A percentile compares a stretch with the other conserved stretches of the same genome.
Conservation (phyloP, 495 filamentous ascomycete genomes). For the Cryomyces minteri region DNA sequence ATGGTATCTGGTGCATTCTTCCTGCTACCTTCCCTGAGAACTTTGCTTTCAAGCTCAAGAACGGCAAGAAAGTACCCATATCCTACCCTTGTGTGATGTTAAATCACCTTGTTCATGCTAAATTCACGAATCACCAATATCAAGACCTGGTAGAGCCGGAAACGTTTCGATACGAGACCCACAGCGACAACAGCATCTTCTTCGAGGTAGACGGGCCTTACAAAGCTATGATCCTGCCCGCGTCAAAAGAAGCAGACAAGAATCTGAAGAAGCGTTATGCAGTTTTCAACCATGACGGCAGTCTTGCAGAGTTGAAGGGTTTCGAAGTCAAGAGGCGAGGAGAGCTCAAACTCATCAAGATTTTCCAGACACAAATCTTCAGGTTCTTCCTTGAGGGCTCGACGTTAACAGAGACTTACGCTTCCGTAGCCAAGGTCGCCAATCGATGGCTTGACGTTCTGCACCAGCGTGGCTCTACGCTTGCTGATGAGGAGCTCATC, state of each 20-base stretch:
- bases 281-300: conserved; percentile 97
- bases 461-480: conserved; percentile 62
- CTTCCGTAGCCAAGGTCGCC: conserved; percentile 82
- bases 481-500: conserved; percentile 93
- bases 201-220: conserved; percentile 99
- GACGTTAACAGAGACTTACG: conserved; percentile 77
- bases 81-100: conserved; percentile 99
- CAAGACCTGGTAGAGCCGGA: conserved; percentile 65
- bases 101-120: conserved; percentile 89
- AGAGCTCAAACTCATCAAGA: conserved; percentile 98
- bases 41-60: conserved; percentile 81
- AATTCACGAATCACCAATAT: conserved; percentile 96
- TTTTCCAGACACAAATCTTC: conserved; percentile 98
- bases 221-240: conserved; percentile 90
- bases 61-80: conserved; percentile 85
- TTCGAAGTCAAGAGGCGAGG: conserved; percentile 97
- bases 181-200: conserved; percentile 97
- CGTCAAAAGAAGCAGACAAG: conserved; percentile 96
- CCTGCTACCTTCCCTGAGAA: conserved; percentile 95
- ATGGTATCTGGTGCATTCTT: conserved; percentile 99
- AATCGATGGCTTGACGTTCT: conserved; percentile 93
- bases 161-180: conserved; percentile 78
- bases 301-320: conserved; percentile 89
- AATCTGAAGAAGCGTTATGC: conserved; percentile 99
- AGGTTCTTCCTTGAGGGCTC: conserved; percentile 92